These are phyloP conservation scores for Ceratocystis eucalypticola DNA, from an alignment of 2,329 filamentous ascomycete genomes.

Conservation along the genomic window DNA sequence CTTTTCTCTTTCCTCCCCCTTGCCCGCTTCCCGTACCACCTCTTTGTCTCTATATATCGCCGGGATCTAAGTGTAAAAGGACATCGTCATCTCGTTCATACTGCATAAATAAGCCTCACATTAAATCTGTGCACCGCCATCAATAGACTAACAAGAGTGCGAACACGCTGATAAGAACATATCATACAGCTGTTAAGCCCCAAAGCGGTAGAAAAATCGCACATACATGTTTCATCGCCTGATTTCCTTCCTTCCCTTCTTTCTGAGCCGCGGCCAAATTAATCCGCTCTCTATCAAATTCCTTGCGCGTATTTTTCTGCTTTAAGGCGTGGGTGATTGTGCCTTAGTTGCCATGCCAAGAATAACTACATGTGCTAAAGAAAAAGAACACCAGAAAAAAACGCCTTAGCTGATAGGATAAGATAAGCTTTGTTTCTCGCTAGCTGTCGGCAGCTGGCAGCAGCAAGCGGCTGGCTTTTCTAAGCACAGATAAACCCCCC, in stretches of 20 bases:
- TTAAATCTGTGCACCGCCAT: slow-evolving; percentile 1
- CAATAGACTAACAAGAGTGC: background rate
- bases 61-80: background rate
- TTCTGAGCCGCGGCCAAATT: background rate
- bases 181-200: background rate
- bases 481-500: too few species aligned
- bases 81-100: background rate
- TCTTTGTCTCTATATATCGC: background rate
- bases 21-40: background rate
- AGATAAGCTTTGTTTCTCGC: too few species aligned
- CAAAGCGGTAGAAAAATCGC: background rate
- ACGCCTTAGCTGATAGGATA: too few species aligned
- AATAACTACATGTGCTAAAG: too few species aligned
- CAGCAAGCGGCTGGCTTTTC: too few species aligned
- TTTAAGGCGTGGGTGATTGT: background rate
- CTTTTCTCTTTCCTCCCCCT: background rate
- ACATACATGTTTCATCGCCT: background rate
- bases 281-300: background rate
- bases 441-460: too few species aligned
- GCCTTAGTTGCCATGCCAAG: background rate
- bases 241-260: background rate
- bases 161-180: background rate
- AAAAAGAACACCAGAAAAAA: too few species aligned
- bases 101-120: background rate
- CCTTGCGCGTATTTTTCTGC: background rate